Evolutionary conservation across 106 monocot species (phyloP).

Genomic region (Amphibolis antarctica): DNA sequence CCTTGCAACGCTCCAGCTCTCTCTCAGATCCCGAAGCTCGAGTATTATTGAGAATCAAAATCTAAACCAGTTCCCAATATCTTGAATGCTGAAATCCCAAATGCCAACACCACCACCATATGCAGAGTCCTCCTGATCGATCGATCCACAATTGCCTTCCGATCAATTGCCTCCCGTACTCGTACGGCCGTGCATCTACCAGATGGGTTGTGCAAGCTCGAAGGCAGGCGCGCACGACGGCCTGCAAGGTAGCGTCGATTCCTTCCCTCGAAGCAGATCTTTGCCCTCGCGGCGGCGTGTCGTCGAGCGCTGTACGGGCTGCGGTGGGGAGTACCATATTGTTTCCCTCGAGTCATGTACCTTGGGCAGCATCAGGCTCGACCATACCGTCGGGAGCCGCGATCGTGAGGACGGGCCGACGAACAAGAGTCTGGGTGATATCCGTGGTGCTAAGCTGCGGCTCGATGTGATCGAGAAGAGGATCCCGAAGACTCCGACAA

Average conservation of each 20-base stretch:
- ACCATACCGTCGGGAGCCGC: background rate
- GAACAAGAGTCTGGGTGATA: constrained; percentile 2
- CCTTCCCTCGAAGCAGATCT: background rate
- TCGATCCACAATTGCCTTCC: no score
- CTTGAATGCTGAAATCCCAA: no score
- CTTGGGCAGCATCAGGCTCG: constrained; percentile 19
- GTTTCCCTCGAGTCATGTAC: constrained; percentile 34
- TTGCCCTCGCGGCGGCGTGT: constrained; percentile 10
- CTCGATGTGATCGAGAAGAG: constrained; percentile 7
- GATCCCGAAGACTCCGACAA: constrained; percentile 14
- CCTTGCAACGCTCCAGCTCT: no score
- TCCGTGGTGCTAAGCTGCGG: background rate
- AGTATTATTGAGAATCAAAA: no score
- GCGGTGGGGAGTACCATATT: constrained; percentile 7
- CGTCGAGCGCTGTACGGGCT: background rate
- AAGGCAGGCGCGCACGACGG: constrained; percentile 39
- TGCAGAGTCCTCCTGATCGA: no score
- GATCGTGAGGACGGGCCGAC: background rate
- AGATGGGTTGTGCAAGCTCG: constrained; percentile 63
- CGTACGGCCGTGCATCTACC: background rate
- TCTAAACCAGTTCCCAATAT: no score
- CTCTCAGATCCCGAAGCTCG: no score
- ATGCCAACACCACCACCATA: no score
- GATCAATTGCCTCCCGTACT: no score
- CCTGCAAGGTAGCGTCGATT: constrained; percentile 3